These are phyloP conservation scores for Fusarium sarcochroum DNA, from an alignment of 2,329 filamentous ascomycete species.

Conservation along the genomic window DNA sequence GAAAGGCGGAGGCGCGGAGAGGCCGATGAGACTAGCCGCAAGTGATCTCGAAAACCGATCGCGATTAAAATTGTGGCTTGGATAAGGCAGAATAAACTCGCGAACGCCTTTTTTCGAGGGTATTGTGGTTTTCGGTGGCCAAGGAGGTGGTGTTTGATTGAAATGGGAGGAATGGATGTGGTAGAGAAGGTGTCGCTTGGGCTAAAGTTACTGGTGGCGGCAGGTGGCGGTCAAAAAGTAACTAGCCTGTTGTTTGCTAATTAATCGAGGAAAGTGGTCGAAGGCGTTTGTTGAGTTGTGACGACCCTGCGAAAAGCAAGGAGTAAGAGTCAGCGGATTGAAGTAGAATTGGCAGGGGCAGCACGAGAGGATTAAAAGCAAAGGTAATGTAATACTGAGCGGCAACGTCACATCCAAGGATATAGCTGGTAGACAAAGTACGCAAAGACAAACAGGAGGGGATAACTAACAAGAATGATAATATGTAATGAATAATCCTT, in stretches of 20 bases:
- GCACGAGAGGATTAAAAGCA: constrained; percentile 21
- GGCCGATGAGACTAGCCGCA: constrained; percentile 37
- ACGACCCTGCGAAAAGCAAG: constrained; percentile 20
- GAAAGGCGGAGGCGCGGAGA: constrained; percentile 40
- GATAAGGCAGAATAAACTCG: constrained; percentile 4
- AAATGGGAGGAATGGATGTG: constrained; percentile 22
- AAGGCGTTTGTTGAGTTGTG: constrained; percentile 13
- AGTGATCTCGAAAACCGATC: constrained; percentile 21
- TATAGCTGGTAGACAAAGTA: constrained; percentile 1
- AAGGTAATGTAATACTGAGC: constrained; percentile 11
- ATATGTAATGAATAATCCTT: constrained; percentile 6
- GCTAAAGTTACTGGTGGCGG: constrained; percentile 20
- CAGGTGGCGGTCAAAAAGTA: constrained; percentile 36
- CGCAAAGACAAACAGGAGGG: constrained; percentile 3
- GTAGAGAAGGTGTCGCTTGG: constrained; percentile 12
- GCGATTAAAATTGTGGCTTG: constrained; percentile 31
- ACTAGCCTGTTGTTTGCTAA: constrained; percentile 33
- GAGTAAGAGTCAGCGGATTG: constrained; percentile 22
- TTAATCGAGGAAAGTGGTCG: constrained; percentile 18
- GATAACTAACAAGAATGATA: constrained; percentile 15
- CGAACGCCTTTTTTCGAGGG: constrained; percentile 3
- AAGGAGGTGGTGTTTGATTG: constrained; percentile 3
- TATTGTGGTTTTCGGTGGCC: constrained; percentile 25
- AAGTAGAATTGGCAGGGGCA: constrained; percentile 17
- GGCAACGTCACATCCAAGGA: constrained; percentile 35